Evolutionary conservation across 1,284 basidiomycete species (phyloP), one percentile per base, ranked within the genome.

Genomic region (Tremellales sp.): DNA sequence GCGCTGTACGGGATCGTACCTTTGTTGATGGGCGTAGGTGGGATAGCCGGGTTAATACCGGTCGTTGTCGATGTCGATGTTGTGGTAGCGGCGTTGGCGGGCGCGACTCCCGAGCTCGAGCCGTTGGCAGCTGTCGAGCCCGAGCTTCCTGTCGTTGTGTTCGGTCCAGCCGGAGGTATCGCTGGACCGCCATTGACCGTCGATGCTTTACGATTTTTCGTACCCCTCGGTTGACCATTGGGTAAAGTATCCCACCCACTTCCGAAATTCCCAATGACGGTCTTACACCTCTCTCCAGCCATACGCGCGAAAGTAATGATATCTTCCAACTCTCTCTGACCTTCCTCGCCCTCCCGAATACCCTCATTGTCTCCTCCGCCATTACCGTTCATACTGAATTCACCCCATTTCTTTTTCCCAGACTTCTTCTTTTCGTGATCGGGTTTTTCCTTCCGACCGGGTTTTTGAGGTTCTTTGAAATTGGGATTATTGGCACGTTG

Each of bases 401-500:
- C 33, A n/a, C 45, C 56, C 26, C 52, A 51, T 43, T 65, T 60
- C 24, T 78, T 75, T 64, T 84, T 84, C 72, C 85, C 60, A 27
- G 46, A 50, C 21, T 49, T 85, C 56, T 67, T 70, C 41, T 55
- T 59, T 45, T 52, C 48, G 35, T 45, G 46, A 5, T 41, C 51
- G 15, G 46, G 36, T 40, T 57, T 57, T 29, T 60, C 56, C 35
- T 58, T 54, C 46, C 43, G 43, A 83, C 86, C 72, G 83, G 68
- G 74, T 85, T 82, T 80, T 74, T 90, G 89, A 26, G 89, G 89
- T 64, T 93, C 90, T n/a, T 93, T 86, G 70, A 87, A 94, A 58
- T 92, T 90, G 1, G 92, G 91, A 61, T 96, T 93, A 67, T 93
- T 83, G 31, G 83, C 84, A 37, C 89, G 85, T 62, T 96, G 89